phyloP scores from a whole-genome alignment of 2,329 filamentous ascomycete genomes.

The Alternaria arbusti region DNA sequence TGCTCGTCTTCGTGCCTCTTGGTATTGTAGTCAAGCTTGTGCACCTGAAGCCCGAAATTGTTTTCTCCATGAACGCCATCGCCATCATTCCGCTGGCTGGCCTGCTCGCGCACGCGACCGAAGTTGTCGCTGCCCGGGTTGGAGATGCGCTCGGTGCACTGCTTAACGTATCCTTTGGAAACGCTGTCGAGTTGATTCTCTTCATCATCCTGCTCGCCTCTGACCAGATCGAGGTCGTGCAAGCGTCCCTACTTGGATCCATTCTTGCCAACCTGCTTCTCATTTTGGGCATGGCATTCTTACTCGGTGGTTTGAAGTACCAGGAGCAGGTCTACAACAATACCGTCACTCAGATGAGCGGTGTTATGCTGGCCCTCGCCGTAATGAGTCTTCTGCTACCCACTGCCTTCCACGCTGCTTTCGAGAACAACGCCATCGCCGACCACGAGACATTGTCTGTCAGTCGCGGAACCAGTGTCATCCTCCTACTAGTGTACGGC shows the following conservation, averaged over 20 bases:
- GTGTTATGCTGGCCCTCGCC: constrained; percentile 86
- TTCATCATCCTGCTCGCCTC: constrained; percentile 55
- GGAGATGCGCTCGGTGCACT: constrained; percentile 58
- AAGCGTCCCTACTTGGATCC: constrained; percentile 86
- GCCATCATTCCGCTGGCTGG: constrained; percentile 60
- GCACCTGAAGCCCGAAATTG: constrained; percentile 49
- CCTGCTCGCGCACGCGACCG: constrained; percentile 57
- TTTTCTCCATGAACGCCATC: constrained; percentile 60
- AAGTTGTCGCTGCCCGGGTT: constrained; percentile 55
- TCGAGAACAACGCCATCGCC: constrained; percentile 66
- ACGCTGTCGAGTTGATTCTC: constrained; percentile 60
- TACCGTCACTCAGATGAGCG: constrained; percentile 95
- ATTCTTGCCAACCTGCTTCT: constrained; percentile 88
- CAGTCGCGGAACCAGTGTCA: constrained; percentile 86
- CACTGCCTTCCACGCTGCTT: constrained; percentile 93
- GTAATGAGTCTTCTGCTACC: constrained; percentile 88
- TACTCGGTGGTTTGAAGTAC: constrained; percentile 83
- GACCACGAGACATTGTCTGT: constrained; percentile 79
- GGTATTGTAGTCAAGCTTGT: constrained; percentile 69
- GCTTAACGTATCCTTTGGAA: constrained; percentile 61
- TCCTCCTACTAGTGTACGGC: constrained; percentile 80
- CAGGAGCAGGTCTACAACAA: constrained; percentile 96
- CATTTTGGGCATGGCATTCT: constrained; percentile 90
- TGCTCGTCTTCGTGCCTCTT: constrained; percentile 78
- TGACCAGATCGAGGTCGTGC: constrained; percentile 87